These are phyloP conservation scores for Suillus ampliporus DNA, from an alignment of 768 basidiomycete species.

Conservation along the genomic window DNA sequence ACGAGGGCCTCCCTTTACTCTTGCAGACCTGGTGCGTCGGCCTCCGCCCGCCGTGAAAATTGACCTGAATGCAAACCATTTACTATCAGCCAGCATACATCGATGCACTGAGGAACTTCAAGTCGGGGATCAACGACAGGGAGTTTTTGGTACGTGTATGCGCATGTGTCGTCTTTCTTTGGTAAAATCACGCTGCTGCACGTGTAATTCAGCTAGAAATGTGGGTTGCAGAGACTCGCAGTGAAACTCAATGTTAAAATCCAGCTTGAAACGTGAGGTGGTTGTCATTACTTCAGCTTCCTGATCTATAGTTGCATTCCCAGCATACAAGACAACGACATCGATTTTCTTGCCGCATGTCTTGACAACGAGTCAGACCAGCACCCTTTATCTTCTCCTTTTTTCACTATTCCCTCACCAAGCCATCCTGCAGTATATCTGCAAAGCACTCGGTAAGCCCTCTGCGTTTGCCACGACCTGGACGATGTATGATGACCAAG, in stretches of 20 bases:
- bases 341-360: conserved; percentile 46
- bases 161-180: background rate
- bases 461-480: background rate
- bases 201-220: conserved; percentile 61
- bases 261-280: too few species aligned
- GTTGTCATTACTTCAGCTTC: too few species aligned
- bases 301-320: too few species aligned
- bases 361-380: conserved; percentile 32
- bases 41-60: background rate
- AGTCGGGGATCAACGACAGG: conserved; percentile 60
- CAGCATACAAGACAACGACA: too few species aligned
- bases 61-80: background rate
- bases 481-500: conserved; percentile 42
- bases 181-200: conserved; percentile 15
- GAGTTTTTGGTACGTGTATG: conserved; percentile 54
- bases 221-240: too few species aligned
- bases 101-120: conserved; percentile 52
- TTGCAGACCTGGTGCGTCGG: conserved; percentile 35
- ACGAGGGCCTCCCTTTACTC: conserved; percentile 32
- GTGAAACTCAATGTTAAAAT: too few species aligned
- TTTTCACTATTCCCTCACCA: too few species aligned
- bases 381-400: too few species aligned
- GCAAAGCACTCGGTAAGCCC: conserved; percentile 52
- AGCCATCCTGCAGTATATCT: conserved; percentile 49
- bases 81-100: conserved; percentile 50